These are phyloP conservation scores for Albatrellus sp. DNA, from an alignment of 1,284 basidiomycete genomes.

Conservation along the genomic window DNA sequence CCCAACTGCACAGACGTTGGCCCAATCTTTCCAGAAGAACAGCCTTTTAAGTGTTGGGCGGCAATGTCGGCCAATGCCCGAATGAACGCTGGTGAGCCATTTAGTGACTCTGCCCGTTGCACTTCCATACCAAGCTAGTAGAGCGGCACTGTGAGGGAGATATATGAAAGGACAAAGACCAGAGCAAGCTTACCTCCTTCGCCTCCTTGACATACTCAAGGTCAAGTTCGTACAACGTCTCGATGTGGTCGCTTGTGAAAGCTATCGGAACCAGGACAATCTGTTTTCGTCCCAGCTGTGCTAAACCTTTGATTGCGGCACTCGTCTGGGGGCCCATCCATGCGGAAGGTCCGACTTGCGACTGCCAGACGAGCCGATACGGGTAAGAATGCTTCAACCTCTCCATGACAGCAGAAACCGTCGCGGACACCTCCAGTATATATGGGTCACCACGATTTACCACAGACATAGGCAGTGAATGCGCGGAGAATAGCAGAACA, in stretches of 20 bases:
- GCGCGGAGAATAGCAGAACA: constrained; percentile 92
- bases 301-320: constrained; percentile 87
- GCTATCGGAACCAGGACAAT: constrained; percentile 92
- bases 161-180: not conserved
- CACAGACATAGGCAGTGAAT: constrained; percentile 94
- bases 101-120: constrained; percentile 88
- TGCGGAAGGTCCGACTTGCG: constrained; percentile 91
- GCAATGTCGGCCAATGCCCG: constrained; percentile 93
- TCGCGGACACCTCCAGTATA: constrained; percentile 89
- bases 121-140: constrained; percentile 81
- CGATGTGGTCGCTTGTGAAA: constrained; percentile 98
- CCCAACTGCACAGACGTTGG: constrained; percentile 73
- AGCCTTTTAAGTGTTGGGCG: constrained; percentile 67
- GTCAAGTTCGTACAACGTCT: constrained; percentile 96
- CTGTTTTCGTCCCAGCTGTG: constrained; percentile 78
- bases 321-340: constrained; percentile 98
- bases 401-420: constrained; percentile 85
- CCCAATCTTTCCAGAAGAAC: constrained; percentile 36
- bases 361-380: constrained; percentile 96
- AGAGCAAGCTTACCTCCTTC: constrained; percentile 52
- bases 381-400: constrained; percentile 70
- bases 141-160: not conserved
- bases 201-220: constrained; percentile 90
- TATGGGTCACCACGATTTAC: constrained; percentile 99
- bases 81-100: constrained; percentile 95